Conservation (phyloP, 768 basidiomycete genomes). For the Gelatoporia subvermispora region DNA sequence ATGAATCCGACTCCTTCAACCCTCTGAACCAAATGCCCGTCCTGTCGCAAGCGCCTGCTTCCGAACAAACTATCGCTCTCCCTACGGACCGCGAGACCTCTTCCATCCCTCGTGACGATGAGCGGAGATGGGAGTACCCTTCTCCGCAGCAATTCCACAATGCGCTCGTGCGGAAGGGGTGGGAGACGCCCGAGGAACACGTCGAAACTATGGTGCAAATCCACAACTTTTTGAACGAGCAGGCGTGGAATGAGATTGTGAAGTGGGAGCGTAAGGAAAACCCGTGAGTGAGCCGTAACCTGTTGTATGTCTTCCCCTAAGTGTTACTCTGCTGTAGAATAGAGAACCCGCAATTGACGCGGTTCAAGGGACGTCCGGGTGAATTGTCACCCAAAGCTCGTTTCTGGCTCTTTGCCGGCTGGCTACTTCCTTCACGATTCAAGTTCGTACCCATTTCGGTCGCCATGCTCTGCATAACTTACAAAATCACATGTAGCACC, state of each 20-base stretch:
- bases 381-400: constrained; percentile 93
- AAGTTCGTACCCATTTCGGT: constrained; percentile 42
- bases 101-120: constrained; percentile 73
- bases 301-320: not conserved
- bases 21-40: constrained; percentile 83
- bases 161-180: constrained; percentile 91
- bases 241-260: constrained; percentile 91
- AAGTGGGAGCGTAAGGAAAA: constrained; percentile 81
- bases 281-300: constrained; percentile 46
- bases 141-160: constrained; percentile 98
- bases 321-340: no score
- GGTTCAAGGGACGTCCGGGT: constrained; percentile 87
- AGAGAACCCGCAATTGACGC: constrained; percentile 68
- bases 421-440: constrained; percentile 85
- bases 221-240: constrained; percentile 96
- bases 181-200: constrained; percentile 95
- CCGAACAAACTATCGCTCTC: constrained; percentile 52
- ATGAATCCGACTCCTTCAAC: constrained; percentile 46
- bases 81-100: constrained; percentile 75
- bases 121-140: constrained; percentile 85
- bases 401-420: constrained; percentile 80
- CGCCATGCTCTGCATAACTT: not conserved
- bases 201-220: constrained; percentile 97
- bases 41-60: constrained; percentile 65
- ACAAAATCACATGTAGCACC: constrained; percentile 41